phyloP scores from a whole-genome alignment of 176 grass and related monocot species.

The Puccinellia tenuiflora region DNA sequence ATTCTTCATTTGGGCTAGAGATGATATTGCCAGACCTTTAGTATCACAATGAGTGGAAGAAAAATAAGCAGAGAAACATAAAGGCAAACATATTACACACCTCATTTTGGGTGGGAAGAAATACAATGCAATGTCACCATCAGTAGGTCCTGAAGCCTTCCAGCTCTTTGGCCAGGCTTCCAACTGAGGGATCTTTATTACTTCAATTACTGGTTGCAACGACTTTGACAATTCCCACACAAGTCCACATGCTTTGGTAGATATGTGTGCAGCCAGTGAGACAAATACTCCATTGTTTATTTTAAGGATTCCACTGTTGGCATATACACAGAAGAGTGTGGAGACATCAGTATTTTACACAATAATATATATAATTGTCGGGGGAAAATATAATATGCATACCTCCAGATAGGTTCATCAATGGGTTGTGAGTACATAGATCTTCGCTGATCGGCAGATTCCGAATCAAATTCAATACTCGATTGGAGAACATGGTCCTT shows the following conservation, averaged over 20 bases:
- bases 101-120: conserved; percentile 47
- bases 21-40: conserved; percentile 3
- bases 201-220: conserved; percentile 37
- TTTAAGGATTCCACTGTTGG: conserved; percentile 57
- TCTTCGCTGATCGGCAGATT: background rate
- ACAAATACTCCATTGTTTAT: conserved; percentile 24
- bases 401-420: conserved; percentile 46
- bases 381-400: background rate
- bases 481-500: background rate
- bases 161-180: conserved; percentile 66
- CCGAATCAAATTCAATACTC: background rate
- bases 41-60: background rate
- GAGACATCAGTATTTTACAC: conserved; percentile 9
- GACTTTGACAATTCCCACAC: conserved; percentile 34
- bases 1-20: conserved; percentile 37
- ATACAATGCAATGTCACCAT: conserved; percentile 59
- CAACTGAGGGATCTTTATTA: conserved; percentile 36
- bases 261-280: conserved; percentile 45
- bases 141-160: conserved; percentile 42
- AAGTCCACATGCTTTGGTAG: conserved; percentile 54
- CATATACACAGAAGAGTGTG: conserved; percentile 15
- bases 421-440: conserved; percentile 7
- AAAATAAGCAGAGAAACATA: conserved; percentile 3
- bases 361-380: background rate
- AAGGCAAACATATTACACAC: conserved; percentile 22